phyloP scores from a whole-genome alignment of 1,139 yeast genomes.

The Spathaspora sp. region DNA sequence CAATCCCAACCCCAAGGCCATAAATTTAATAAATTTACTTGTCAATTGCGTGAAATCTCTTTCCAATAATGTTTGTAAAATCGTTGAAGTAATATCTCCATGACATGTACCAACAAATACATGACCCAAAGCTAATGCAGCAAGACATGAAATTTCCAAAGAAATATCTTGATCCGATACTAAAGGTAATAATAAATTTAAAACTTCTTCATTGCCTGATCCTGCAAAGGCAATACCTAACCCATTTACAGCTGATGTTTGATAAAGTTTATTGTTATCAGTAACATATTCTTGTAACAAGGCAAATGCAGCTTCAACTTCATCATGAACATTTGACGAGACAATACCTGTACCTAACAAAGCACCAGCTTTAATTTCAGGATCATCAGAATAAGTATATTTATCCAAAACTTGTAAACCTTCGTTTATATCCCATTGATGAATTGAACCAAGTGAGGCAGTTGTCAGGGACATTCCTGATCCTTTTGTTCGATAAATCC shows the following conservation, averaged over 20 bases:
- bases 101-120: constrained; percentile 95
- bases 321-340: constrained; percentile 95
- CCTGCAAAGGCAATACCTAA: constrained; percentile 96
- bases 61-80: constrained; percentile 86
- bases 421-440: constrained; percentile 88
- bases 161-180: constrained; percentile 77
- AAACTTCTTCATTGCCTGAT: constrained; percentile 80
- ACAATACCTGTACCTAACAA: constrained; percentile 92
- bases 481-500: constrained; percentile 93
- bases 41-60: constrained; percentile 76
- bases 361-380: constrained; percentile 94
- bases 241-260: constrained; percentile 84
- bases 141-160: constrained; percentile 78
- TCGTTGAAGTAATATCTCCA: constrained; percentile 89
- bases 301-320: constrained; percentile 89
- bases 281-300: constrained; percentile 77
- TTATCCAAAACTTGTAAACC: constrained; percentile 91
- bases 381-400: constrained; percentile 82
- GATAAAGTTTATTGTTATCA: constrained; percentile 51
- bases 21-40: constrained; percentile 83
- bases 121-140: constrained; percentile 92
- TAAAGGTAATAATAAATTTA: constrained; percentile 77
- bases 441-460: constrained; percentile 86
- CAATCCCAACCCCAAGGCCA: constrained; percentile 90
- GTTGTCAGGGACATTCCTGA: constrained; percentile 93